These are phyloP conservation scores for Botrytis cinerea DNA, from an alignment of 2,329 filamentous ascomycete genomes.

Conservation along the genomic window DNA sequence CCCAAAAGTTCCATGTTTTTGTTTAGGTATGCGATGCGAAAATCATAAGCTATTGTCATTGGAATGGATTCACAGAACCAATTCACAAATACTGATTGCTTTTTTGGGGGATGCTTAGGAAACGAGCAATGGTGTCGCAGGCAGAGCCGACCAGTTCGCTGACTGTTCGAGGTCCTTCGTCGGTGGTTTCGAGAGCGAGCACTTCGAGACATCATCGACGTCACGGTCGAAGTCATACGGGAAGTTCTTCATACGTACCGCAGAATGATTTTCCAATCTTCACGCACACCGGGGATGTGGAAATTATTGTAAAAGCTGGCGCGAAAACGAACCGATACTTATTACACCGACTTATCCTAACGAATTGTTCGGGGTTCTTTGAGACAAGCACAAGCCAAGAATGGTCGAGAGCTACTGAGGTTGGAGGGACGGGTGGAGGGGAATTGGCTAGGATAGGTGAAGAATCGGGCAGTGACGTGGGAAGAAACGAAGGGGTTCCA, in stretches of 20 bases:
- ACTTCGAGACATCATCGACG: slow-evolving; percentile 60
- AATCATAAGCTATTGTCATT: not conserved
- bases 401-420: slow-evolving; percentile 56
- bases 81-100: slow-evolving; percentile 5
- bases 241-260: slow-evolving; percentile 66
- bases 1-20: slow-evolving; percentile 6
- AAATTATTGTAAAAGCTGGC: slow-evolving; percentile 74
- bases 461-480: slow-evolving; percentile 46
- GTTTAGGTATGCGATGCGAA: slow-evolving; percentile 4
- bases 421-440: slow-evolving; percentile 39
- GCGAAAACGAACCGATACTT: slow-evolving; percentile 80
- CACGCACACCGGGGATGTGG: slow-evolving; percentile 86
- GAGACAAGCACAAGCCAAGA: slow-evolving; percentile 80
- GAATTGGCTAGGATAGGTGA: slow-evolving; percentile 56
- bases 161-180: slow-evolving; percentile 59
- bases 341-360: slow-evolving; percentile 82
- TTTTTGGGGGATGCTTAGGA: not conserved
- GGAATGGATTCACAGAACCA: not conserved
- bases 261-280: slow-evolving; percentile 95
- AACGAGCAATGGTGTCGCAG: slow-evolving; percentile 60
- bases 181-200: slow-evolving; percentile 55
- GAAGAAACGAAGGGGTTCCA: slow-evolving; percentile 32
- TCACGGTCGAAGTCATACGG: slow-evolving; percentile 66
- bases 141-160: slow-evolving; percentile 49
- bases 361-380: slow-evolving; percentile 92